Evolutionary conservation across 108 stramenopile genomes (phyloP).

Genomic region (Poteriospumella lacustris): DNA sequence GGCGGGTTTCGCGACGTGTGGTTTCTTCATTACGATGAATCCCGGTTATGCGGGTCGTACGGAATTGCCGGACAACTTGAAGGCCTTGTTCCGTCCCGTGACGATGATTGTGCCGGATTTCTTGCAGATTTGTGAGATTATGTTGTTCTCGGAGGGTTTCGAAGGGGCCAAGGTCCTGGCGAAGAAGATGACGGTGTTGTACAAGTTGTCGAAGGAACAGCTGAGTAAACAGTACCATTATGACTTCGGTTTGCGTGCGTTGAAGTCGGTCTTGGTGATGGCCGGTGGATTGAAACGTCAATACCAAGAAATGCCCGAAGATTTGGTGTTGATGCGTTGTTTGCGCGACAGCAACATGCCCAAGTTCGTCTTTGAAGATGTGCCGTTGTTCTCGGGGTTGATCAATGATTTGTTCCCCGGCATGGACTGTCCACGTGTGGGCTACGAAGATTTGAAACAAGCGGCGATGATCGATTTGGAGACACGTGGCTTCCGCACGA

Average conservation of each 20-base stretch:
- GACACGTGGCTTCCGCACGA: constrained; percentile 44
- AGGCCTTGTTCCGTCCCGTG: constrained; percentile 67
- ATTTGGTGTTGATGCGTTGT: constrained; percentile 66
- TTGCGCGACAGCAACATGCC: constrained; percentile 69
- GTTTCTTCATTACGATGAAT: constrained; percentile 72
- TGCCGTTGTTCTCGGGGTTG: constrained; percentile 61
- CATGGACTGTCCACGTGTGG: constrained; percentile 64
- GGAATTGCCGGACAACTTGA: constrained; percentile 68
- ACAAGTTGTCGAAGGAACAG: constrained; percentile 65
- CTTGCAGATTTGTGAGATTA: constrained; percentile 67
- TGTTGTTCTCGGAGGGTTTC: constrained; percentile 72
- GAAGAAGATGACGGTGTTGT: constrained; percentile 68
- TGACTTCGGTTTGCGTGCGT: constrained; percentile 66
- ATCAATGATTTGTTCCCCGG: constrained; percentile 68
- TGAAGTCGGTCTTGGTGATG: constrained; percentile 91
- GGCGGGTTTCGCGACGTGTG: constrained; percentile 59
- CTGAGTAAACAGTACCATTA: constrained; percentile 68
- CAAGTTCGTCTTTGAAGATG: constrained; percentile 69
- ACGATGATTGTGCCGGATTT: constrained; percentile 71
- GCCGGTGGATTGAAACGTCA: constrained; percentile 97
- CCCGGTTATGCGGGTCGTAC: constrained; percentile 69
- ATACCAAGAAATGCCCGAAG: constrained; percentile 62
- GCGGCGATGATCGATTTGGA: constrained; percentile 47
- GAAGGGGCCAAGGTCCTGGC: constrained; percentile 61
- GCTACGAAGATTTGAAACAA: constrained; percentile 58